A percentile compares a stretch with the other conserved stretches of the same genome.
Evolutionary conservation across 352 stramenopile species (phyloP).

Genomic region (Pseudoperonospora humuli): DNA sequence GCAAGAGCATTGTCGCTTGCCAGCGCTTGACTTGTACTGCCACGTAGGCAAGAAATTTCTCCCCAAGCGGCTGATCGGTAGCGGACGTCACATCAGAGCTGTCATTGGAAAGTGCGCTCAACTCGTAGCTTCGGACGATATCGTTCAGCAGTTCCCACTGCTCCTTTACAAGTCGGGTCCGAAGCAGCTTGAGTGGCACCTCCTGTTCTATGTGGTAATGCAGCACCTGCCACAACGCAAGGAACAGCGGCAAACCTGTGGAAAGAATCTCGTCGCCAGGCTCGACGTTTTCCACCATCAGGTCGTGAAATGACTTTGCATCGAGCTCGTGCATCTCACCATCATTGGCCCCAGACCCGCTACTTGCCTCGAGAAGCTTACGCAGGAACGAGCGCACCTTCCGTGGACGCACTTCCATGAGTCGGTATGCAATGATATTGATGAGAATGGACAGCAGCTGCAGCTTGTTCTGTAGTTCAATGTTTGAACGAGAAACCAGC

Average conservation of each 20-base stretch:
- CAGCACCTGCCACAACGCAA: slow-evolving; percentile 74
- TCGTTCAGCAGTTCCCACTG: slow-evolving; percentile 50
- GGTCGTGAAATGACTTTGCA: slow-evolving; percentile 27
- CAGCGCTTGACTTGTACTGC: slow-evolving; percentile 66
- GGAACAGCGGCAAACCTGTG: slow-evolving; percentile 64
- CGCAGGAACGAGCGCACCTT: slow-evolving; percentile 49
- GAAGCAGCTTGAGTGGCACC: slow-evolving; percentile 50
- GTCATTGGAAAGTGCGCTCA: slow-evolving; percentile 15
- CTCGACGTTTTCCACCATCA: slow-evolving; percentile 41
- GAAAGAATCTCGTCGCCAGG: slow-evolving; percentile 53
- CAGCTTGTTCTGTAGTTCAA: slow-evolving; percentile 78
- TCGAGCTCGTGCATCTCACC: slow-evolving; percentile 35
- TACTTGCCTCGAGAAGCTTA: slow-evolving; percentile 35
- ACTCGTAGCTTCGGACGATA: slow-evolving; percentile 65
- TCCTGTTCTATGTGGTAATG: slow-evolving; percentile 85
- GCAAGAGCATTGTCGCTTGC: slow-evolving; percentile 71
- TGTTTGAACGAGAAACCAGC: slow-evolving; percentile 43
- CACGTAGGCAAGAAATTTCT: slow-evolving; percentile 52
- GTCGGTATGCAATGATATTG: slow-evolving; percentile 75
- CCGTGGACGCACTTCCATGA: slow-evolving; percentile 54
- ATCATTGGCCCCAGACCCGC: slow-evolving; percentile 12
- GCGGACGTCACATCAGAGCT: not conserved
- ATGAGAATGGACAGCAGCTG: slow-evolving; percentile 75
- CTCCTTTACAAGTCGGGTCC: slow-evolving; percentile 46
- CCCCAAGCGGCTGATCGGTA: slow-evolving; percentile 12